phyloP scores from a whole-genome alignment of 805 yeast species.

The Yamadazyma sp. region DNA sequence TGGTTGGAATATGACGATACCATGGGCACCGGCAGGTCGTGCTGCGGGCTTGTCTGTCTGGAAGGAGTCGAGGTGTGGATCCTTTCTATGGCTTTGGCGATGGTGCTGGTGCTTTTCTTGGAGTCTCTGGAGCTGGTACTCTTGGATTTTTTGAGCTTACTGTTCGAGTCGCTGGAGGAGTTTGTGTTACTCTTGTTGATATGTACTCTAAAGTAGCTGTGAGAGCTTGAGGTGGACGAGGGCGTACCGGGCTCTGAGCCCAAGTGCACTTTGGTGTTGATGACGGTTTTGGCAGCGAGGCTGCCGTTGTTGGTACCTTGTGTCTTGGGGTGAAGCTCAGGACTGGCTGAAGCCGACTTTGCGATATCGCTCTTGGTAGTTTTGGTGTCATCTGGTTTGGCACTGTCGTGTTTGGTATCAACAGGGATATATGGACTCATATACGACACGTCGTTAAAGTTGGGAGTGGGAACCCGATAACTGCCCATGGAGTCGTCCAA shows the following conservation, averaged over 20 bases:
- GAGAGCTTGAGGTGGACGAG: conserved; percentile 7
- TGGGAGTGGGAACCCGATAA: conserved; percentile 12
- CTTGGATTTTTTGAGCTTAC: conserved; percentile 6
- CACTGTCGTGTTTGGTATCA: too few species aligned
- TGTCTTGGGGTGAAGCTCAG: conserved; percentile 4
- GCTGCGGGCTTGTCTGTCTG: conserved; percentile 6
- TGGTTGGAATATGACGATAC: conserved; percentile 31
- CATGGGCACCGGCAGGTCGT: conserved; percentile 12
- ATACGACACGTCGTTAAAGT: conserved; percentile 11
- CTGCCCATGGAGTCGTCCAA: conserved; percentile 12
- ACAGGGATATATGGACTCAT: conserved; percentile 16
- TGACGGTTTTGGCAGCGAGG: conserved; percentile 9
- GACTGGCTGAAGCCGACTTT: conserved; percentile 7
- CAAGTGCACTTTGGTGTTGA: conserved; percentile 11
- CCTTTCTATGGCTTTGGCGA: conserved; percentile 10
- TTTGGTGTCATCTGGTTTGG: too few species aligned
- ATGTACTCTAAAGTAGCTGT: conserved; percentile 9
- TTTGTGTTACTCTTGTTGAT: conserved; percentile 11
- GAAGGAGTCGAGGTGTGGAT: conserved; percentile 9
- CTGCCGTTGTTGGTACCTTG: too few species aligned
- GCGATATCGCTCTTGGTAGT: not conserved
- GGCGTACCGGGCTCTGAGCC: conserved; percentile 16
- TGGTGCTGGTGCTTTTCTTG: conserved; percentile 5
- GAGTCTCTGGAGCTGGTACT: conserved; percentile 14
- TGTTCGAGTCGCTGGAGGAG: conserved; percentile 14